phyloP scores from a whole-genome alignment of 352 stramenopile genomes.

The Pythium brachiatum region DNA sequence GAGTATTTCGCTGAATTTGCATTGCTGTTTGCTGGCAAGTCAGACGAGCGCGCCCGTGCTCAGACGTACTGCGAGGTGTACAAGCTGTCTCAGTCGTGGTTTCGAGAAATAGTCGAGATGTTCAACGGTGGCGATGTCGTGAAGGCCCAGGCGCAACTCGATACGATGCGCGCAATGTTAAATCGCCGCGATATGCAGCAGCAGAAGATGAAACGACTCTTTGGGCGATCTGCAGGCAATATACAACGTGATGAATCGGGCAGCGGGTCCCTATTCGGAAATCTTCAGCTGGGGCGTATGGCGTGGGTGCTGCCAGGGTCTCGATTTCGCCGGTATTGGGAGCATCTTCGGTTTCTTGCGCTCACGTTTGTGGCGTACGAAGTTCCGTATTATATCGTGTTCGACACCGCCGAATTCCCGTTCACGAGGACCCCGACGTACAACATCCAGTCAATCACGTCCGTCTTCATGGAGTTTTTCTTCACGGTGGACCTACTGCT shows the following conservation, averaged over 20 bases:
- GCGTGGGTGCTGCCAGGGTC: conserved; percentile 53
- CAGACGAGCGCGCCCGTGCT: conserved; percentile 50
- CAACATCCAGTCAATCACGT: conserved; percentile 50
- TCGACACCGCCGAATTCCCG: conserved; percentile 54
- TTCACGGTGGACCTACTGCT: conserved; percentile 57
- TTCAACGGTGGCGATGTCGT: conserved; percentile 45
- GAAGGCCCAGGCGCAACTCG: conserved; percentile 28
- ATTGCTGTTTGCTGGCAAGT: conserved; percentile 40
- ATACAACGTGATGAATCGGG: conserved; percentile 1
- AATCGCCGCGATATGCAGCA: conserved; percentile 59
- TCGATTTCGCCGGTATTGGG: conserved; percentile 57
- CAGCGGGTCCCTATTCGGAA: background rate
- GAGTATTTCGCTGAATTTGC: conserved; percentile 59
- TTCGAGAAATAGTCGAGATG: conserved; percentile 46
- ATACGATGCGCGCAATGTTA: conserved; percentile 56
- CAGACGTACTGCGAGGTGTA: conserved; percentile 78
- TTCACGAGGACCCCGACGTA: conserved; percentile 36
- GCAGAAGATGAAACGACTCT: conserved; percentile 78
- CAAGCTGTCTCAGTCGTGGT: conserved; percentile 52
- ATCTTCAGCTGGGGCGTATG: background rate
- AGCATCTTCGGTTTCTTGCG: conserved; percentile 42
- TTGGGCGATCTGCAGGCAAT: conserved; percentile 39
- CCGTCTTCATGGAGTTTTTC: conserved; percentile 52
- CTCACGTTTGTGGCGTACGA: conserved; percentile 63
- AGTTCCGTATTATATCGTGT: conserved; percentile 66